Percentiles rank a stretch among this genome's conserved stretches.
Conservation (phyloP, 2,329 filamentous ascomycete genomes). For the Xylariales sp. region DNA sequence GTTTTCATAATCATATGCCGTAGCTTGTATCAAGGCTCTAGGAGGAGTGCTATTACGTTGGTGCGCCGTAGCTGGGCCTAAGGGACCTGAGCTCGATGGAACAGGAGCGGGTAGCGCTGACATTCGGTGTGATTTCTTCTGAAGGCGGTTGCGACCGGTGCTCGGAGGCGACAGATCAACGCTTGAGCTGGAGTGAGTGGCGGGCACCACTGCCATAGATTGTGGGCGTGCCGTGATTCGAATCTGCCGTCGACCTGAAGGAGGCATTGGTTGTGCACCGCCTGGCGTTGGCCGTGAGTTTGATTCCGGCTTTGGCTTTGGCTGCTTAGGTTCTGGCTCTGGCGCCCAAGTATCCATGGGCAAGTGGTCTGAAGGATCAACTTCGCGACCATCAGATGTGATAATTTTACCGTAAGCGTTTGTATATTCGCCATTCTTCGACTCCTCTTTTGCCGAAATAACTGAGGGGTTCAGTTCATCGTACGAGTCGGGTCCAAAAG, state of each 20-base stretch:
- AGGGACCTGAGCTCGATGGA: constrained; percentile 39
- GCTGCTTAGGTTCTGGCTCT: constrained; percentile 63
- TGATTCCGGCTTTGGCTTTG: constrained; percentile 22
- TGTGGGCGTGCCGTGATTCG: constrained; percentile 47
- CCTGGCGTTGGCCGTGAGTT: constrained; percentile 38
- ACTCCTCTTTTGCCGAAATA: constrained; percentile 28
- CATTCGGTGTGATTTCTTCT: constrained; percentile 54
- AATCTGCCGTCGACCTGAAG: constrained; percentile 46
- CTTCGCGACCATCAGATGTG: constrained; percentile 68
- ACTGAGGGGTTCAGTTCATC: constrained; percentile 63
- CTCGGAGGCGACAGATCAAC: constrained; percentile 27
- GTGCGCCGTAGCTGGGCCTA: constrained; percentile 48
- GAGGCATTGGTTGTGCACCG: constrained; percentile 49
- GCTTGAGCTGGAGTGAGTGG: constrained; percentile 21
- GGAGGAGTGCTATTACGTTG: constrained; percentile 46
- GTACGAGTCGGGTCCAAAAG: constrained; percentile 74
- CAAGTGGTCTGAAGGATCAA: constrained; percentile 77
- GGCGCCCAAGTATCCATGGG: constrained; percentile 75
- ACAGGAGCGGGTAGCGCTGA: constrained; percentile 35
- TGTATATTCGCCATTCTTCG: constrained; percentile 33
- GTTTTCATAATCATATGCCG: constrained; percentile 54
- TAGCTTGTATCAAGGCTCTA: constrained; percentile 38
- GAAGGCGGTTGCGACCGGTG: constrained; percentile 54
- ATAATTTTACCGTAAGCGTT: constrained; percentile 67
- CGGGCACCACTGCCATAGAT: constrained; percentile 34